Evolutionary conservation across 139 green algal species (phyloP).

Genomic region (Zygnema circumcarinatum): DNA sequence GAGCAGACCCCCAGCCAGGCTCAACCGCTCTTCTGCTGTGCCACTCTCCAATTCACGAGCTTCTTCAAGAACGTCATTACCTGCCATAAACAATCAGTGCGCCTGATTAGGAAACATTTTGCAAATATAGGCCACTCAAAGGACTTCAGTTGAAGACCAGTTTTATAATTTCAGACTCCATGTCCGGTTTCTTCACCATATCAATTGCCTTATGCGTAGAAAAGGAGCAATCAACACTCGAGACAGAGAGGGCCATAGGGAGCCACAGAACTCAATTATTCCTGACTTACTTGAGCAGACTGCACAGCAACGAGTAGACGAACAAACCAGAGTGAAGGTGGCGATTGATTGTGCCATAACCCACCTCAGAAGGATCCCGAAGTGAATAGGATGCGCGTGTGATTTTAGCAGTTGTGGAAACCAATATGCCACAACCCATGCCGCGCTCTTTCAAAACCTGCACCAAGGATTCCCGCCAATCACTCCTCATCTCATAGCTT

Average conservation of each 20-base stretch:
- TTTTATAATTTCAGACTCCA: background rate
- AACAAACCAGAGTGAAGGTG: background rate
- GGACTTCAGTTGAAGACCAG: too few relatives aligned
- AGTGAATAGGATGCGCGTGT: constrained; percentile 51
- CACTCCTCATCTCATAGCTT: background rate
- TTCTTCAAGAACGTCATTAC: constrained; percentile 46
- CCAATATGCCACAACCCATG: constrained; percentile 50
- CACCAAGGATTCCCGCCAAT: too few relatives aligned
- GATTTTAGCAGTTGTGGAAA: constrained; percentile 39
- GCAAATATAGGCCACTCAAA: too few relatives aligned
- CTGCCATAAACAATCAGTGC: constrained; percentile 19
- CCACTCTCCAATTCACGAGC: constrained; percentile 54
- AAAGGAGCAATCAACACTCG: constrained; percentile 16
- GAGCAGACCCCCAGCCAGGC: background rate
- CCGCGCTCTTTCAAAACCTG: constrained; percentile 53
- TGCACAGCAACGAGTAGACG: background rate
- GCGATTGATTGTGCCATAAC: background rate
- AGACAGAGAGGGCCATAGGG: constrained; percentile 4
- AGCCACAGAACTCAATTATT: background rate
- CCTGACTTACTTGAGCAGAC: background rate
- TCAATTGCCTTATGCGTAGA: too few relatives aligned
- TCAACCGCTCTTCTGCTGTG: constrained; percentile 11
- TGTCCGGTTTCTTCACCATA: background rate
- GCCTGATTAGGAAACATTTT: background rate
- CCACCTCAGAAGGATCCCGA: constrained; percentile 49